phyloP scores from a whole-genome alignment of 2,329 filamentous ascomycete genomes.

The Plenodomus tracheiphilus region DNA sequence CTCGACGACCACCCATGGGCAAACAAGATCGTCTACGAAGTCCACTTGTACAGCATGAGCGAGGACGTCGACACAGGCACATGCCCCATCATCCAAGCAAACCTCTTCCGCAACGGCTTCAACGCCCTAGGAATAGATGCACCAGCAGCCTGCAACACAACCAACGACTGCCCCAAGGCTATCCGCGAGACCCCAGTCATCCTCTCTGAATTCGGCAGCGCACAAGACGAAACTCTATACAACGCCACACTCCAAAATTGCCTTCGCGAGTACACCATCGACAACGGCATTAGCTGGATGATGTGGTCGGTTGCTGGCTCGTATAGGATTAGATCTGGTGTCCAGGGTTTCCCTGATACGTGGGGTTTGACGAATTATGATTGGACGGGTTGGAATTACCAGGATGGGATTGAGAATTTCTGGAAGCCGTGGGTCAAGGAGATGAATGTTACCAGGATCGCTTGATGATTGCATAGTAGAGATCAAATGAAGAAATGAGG shows the following conservation, averaged over 20 bases:
- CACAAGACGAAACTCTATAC: slow-evolving; percentile 46
- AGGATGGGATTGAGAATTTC: slow-evolving; percentile 51
- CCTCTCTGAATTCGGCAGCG: slow-evolving; percentile 43
- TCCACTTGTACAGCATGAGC: slow-evolving; percentile 58
- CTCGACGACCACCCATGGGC: slow-evolving; percentile 52
- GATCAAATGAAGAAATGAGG: too few species aligned
- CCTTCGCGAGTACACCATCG: slow-evolving; percentile 50
- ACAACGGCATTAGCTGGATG: slow-evolving; percentile 54
- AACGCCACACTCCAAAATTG: slow-evolving; percentile 54
- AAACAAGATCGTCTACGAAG: slow-evolving; percentile 64
- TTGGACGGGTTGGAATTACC: slow-evolving; percentile 54
- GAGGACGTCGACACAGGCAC: slow-evolving; percentile 49
- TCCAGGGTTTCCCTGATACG: slow-evolving; percentile 52
- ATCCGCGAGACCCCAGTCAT: slow-evolving; percentile 43
- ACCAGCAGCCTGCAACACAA: slow-evolving; percentile 42
- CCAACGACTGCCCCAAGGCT: slow-evolving; percentile 38
- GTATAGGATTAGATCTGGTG: slow-evolving; percentile 52
- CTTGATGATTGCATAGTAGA: background rate
- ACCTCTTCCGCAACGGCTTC: slow-evolving; percentile 56
- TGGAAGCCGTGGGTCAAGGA: slow-evolving; percentile 56
- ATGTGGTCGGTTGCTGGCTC: slow-evolving; percentile 56
- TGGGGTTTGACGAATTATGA: slow-evolving; percentile 55
- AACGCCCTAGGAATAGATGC: slow-evolving; percentile 48
- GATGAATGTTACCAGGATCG: slow-evolving; percentile 41
- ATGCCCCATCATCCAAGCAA: slow-evolving; percentile 54